These are phyloP conservation scores for Phyllosticta ampelicida DNA, from an alignment of 2,329 filamentous ascomycete genomes.

Conservation along the genomic window DNA sequence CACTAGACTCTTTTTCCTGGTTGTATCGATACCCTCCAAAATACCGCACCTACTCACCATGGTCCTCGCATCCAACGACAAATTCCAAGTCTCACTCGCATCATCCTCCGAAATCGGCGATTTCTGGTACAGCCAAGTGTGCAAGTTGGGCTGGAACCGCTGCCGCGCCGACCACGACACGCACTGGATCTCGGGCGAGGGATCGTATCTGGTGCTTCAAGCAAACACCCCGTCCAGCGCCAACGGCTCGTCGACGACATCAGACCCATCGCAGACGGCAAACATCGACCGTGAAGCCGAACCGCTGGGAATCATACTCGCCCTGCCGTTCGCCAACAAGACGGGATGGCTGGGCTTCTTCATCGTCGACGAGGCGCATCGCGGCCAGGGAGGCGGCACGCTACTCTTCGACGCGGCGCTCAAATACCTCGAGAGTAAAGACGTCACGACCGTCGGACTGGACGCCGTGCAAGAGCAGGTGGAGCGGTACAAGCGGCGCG, in stretches of 20 bases:
- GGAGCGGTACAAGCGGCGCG: conserved; percentile 24
- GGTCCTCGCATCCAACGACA: neutral
- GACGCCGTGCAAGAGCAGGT: conserved; percentile 29
- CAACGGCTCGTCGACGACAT: neutral
- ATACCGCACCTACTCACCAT: neutral
- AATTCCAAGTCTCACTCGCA: neutral
- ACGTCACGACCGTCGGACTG: conserved; percentile 21
- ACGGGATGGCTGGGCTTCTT: conserved; percentile 32
- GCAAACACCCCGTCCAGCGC: conserved; percentile 11
- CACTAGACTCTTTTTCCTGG: neutral
- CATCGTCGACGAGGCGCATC: conserved; percentile 21
- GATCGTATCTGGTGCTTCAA: conserved; percentile 23
- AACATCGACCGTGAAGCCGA: conserved; percentile 7
- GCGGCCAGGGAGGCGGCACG: conserved; percentile 24
- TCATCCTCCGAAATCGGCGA: neutral
- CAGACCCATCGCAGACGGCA: neutral
- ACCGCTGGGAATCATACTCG: conserved; percentile 23
- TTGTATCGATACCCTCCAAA: neutral
- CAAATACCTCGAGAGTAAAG: conserved; percentile 14
- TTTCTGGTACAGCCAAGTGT: neutral
- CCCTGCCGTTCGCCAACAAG: conserved; percentile 23
- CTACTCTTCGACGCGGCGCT: conserved; percentile 22
- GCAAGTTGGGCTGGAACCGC: conserved; percentile 20
- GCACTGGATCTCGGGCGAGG: conserved; percentile 21
- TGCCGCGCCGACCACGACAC: conserved; percentile 21